A percentile compares a stretch with the other conserved stretches of the same genome.
Evolutionary conservation across 441 rosid species (phyloP).

Genomic region (Arabidopsis lyrata): DNA sequence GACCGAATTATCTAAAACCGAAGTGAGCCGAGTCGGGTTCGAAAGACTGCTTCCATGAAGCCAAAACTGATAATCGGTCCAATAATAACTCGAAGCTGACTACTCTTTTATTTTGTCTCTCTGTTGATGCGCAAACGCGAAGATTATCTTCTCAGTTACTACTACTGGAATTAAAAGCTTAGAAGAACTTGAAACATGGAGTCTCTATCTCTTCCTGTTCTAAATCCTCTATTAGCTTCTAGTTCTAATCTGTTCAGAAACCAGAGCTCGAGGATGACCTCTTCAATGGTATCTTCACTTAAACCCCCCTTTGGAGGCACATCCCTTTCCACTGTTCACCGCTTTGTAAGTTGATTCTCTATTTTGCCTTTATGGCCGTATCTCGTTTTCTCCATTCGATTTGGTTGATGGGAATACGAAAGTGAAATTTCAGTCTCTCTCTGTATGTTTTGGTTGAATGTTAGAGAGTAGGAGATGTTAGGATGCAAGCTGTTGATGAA

Average conservation of each 20-base stretch:
- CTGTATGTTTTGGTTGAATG: conserved; percentile 3
- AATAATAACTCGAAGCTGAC: conserved; percentile 10
- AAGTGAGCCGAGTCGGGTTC: conserved; percentile 11
- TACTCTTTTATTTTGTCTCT: neutral
- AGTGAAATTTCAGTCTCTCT: too few relatives aligned
- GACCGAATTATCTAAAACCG: neutral
- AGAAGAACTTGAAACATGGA: conserved; percentile 48
- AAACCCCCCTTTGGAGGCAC: conserved; percentile 38
- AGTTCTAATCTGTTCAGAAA: conserved; percentile 40
- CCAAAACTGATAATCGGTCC: conserved; percentile 27
- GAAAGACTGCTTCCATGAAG: neutral
- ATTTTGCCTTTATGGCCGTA: conserved; percentile 25
- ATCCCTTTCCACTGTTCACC: conserved; percentile 36
- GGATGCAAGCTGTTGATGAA: conserved; percentile 71
- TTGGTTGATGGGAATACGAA: too few relatives aligned
- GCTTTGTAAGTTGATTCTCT: conserved; percentile 50
- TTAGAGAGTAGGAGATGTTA: conserved; percentile 53
- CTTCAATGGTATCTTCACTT: conserved; percentile 42
- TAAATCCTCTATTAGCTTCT: conserved; percentile 47
- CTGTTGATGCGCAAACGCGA: conserved; percentile 7
- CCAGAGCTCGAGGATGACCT: conserved; percentile 39
- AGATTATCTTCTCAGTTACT: conserved; percentile 1
- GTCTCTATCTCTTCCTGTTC: conserved; percentile 60
- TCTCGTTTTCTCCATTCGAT: neutral
- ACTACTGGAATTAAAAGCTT: conserved; percentile 11